Conservation (phyloP, 805 yeast species). For the Scheffersomyces stipitis region DNA sequence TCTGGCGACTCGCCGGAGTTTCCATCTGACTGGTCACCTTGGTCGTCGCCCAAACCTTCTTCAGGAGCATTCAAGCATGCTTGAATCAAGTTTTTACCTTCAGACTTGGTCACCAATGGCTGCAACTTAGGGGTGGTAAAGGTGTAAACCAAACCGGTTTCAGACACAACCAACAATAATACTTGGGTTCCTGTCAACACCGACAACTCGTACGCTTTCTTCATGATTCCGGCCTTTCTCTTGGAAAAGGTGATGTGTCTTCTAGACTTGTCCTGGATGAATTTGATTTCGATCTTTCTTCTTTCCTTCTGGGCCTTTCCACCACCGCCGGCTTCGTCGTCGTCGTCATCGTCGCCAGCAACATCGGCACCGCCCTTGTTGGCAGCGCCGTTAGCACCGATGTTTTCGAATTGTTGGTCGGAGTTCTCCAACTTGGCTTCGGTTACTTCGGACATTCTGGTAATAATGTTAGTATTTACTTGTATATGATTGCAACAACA, state of each 20-base stretch:
- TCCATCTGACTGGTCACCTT: slow-evolving; percentile 52
- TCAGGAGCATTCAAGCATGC: slow-evolving; percentile 98
- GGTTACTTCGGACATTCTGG: slow-evolving; percentile 41
- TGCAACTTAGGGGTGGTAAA: slow-evolving; percentile 99
- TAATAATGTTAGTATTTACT: slow-evolving; percentile 15
- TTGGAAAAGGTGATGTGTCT: slow-evolving; percentile 97
- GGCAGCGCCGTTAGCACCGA: slow-evolving; percentile 9
- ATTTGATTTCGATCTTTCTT: slow-evolving; percentile 94
- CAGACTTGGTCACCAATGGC: slow-evolving; percentile 95
- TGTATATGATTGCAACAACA: slow-evolving; percentile 1
- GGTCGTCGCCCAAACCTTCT: slow-evolving; percentile 68
- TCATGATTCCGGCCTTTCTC: slow-evolving; percentile 99
- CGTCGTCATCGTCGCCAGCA: slow-evolving; percentile 48
- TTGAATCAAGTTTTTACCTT: slow-evolving; percentile 94
- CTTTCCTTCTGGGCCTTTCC: slow-evolving; percentile 56
- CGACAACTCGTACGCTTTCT: slow-evolving; percentile 96
- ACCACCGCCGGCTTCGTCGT: slow-evolving; percentile 48
- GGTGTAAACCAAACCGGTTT: slow-evolving; percentile 97
- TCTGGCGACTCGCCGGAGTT: slow-evolving; percentile 42
- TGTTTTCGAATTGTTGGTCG: slow-evolving; percentile 21
- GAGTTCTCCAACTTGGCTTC: slow-evolving; percentile 38
- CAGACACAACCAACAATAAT: slow-evolving; percentile 88
- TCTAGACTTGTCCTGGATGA: slow-evolving; percentile 95
- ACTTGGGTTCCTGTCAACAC: slow-evolving; percentile 98
- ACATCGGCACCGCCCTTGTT: slow-evolving; percentile 23